Conservation (phyloP, 192 early-diverging fungal genomes). For the Funneliformis geosporum region DNA sequence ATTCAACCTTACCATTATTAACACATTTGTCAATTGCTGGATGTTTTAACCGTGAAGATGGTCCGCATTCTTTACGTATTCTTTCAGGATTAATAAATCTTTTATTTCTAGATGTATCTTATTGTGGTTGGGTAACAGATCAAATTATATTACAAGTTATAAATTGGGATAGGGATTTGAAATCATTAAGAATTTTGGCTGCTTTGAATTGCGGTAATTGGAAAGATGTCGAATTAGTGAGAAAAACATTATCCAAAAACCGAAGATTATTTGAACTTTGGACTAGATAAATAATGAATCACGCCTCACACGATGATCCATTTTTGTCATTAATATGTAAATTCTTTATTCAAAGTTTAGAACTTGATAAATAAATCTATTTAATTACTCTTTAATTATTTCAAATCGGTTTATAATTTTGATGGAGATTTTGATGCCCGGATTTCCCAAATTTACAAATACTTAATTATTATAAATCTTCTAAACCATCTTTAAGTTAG, state of each 20-base stretch:
- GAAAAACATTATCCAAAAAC: background rate
- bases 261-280: constrained; percentile 7
- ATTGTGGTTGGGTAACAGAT: constrained; percentile 26
- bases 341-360: no score
- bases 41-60: constrained; percentile 16
- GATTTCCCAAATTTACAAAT: no score
- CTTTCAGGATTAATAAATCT: constrained; percentile 29
- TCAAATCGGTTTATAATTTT: no score
- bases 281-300: background rate
- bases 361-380: no score
- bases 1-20: constrained; percentile 20
- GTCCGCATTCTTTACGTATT: constrained; percentile 19
- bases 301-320: no score
- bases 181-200: constrained; percentile 13
- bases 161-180: constrained; percentile 30
- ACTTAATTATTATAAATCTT: background rate
- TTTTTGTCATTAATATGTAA: no score
- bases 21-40: constrained; percentile 34
- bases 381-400: no score
- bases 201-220: background rate
- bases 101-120: constrained; percentile 23
- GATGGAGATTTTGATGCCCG: no score
- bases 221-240: background rate
- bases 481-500: background rate
- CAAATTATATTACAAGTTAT: constrained; percentile 19